Conservation (phyloP, 345 rosid genomes). For the Ricinus communis region DNA sequence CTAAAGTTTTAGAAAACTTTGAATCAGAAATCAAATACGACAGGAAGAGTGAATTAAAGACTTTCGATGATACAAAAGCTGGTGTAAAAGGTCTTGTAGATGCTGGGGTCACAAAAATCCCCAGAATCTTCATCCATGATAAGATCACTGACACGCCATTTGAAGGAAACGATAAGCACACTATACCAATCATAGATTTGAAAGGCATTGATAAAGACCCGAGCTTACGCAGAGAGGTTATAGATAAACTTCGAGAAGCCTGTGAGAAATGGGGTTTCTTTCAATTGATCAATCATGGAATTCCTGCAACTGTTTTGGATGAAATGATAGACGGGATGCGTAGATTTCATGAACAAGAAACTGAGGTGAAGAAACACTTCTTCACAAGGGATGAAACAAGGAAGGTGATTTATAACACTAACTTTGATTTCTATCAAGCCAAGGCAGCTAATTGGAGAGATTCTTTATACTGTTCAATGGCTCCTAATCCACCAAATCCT, state of each 20-base stretch:
- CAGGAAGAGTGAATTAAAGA: neutral
- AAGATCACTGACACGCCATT: neutral
- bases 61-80: slow-evolving; percentile 9
- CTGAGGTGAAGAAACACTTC: slow-evolving; percentile 11
- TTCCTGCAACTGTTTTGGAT: neutral
- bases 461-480: neutral
- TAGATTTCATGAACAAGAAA: slow-evolving; percentile 7
- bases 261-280: slow-evolving; percentile 15
- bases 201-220: neutral
- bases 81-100: slow-evolving; percentile 8
- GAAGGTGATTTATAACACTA: slow-evolving; percentile 16
- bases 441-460: slow-evolving; percentile 22
- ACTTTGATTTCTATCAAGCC: slow-evolving; percentile 17
- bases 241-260: neutral
- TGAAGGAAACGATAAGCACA: neutral
- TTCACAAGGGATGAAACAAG: slow-evolving; percentile 1
- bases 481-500: slow-evolving; percentile 19
- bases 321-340: neutral
- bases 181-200: slow-evolving; percentile 6
- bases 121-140: neutral
- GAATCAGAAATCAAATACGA: neutral
- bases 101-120: neutral
- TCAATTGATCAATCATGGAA: slow-evolving; percentile 12
- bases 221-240: neutral
- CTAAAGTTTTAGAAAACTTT: neutral